Evolutionary conservation across 2,329 filamentous ascomycete genomes (phyloP), one percentile per base, ranked within the genome.

Genomic region (Amauroascus verrucosus): DNA sequence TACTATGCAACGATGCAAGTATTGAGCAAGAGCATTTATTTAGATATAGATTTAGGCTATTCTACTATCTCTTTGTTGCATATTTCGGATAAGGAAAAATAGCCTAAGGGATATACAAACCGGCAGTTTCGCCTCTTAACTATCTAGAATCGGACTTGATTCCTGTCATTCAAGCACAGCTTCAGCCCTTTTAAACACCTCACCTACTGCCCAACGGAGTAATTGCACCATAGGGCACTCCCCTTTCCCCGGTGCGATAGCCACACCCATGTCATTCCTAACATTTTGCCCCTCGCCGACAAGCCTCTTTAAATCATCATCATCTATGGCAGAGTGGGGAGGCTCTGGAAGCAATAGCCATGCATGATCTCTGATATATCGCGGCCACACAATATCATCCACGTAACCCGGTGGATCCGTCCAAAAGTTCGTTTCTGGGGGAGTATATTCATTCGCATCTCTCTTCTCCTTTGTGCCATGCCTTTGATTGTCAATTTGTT

Each of bases 301-400:
- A 30, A 58, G 61, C 50, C 51, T 59, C 38, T 66, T 57, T 46
- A 68, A 49, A 51, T 68, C 66, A 6, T 60, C 61, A 2, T 55
- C 26, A 53, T 59, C 54, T 11, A 48, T 52, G 14, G 45, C 38
- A 13, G 48, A 11, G 13, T 37, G 22, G 1, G 33, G 56, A 77
- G 88, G 67, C 64, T 90, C 84, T 6, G 73, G 71, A 58, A 83
- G 70, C 64, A 96, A 93, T 67, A 98, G 73, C 77, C 87, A 95
- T 20, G 75, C 74, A 71, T 97, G 90, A 62, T 88, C 81, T 51
- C 79, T 75, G 2, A 86, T 86, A 68, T 96, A 97, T 62, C 95
- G 91, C 2, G 91, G 91, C 93, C 93, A 98, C 3, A 98, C 93
- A 52, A 98, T 79, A 65, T 86, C 80, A 66, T 97, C 90, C 35